Conservation (phyloP, 441 rosid species). For the Eutrema salsugineum region DNA sequence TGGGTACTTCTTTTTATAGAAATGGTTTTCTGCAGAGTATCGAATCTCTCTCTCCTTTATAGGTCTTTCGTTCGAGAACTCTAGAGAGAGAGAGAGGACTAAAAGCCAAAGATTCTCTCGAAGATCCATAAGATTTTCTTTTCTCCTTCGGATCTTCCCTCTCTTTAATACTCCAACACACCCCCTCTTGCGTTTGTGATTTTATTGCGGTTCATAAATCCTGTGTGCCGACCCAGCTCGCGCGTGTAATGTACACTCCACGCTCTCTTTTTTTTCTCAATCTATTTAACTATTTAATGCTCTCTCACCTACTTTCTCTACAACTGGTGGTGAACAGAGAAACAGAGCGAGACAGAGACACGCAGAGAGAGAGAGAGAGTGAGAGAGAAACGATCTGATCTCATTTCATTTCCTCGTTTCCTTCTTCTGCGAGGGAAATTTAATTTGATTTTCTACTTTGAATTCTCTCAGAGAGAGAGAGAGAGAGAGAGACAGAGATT, state of each 20-base stretch:
- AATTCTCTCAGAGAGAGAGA: constrained; percentile 12
- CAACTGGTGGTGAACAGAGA: constrained; percentile 32
- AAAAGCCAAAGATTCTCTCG: constrained; percentile 34
- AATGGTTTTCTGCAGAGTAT: constrained; percentile 20
- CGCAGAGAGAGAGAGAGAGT: not conserved
- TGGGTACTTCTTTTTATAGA: constrained; percentile 36
- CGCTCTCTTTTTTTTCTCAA: not conserved
- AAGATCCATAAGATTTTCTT: constrained; percentile 33
- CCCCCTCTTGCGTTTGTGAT: not conserved
- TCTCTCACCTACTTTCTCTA: constrained; percentile 25
- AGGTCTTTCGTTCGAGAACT: constrained; percentile 4
- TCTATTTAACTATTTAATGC: constrained; percentile 13
- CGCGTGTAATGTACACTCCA: constrained; percentile 13
- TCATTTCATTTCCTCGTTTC: constrained; percentile 22
- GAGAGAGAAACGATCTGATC: constrained; percentile 7
- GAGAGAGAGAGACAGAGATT: not conserved
- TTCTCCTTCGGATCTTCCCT: constrained; percentile 20
- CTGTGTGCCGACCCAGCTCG: constrained; percentile 7
- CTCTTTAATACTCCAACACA: constrained; percentile 2
- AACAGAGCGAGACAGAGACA: constrained; percentile 8
- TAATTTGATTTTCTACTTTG: constrained; percentile 7
- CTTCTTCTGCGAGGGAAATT: constrained; percentile 30
- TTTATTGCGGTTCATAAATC: constrained; percentile 16
- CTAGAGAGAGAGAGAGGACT: not conserved
- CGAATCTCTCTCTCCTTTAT: constrained; percentile 20